A percentile compares a stretch with the other conserved stretches of the same genome.
phyloP scores from a whole-genome alignment of 2,329 filamentous ascomycete species.

The Colletotrichum endophyticum region DNA sequence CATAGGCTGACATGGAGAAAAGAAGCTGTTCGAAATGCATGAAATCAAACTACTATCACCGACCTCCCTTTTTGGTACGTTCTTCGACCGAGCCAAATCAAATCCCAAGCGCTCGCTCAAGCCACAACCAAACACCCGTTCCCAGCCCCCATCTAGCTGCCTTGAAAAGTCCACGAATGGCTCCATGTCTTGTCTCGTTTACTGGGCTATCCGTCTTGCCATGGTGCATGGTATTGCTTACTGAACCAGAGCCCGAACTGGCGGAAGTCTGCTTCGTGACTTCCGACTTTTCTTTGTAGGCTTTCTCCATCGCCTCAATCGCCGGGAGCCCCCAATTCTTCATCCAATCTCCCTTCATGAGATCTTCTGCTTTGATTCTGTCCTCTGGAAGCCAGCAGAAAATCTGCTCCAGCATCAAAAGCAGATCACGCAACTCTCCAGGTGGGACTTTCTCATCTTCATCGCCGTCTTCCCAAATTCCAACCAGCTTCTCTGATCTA shows the following conservation, averaged over 20 bases:
- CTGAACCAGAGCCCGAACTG: neutral
- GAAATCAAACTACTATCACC: rapidly evolving
- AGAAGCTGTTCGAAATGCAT: neutral
- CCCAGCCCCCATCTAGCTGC: neutral
- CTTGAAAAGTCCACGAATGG: neutral
- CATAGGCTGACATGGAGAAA: neutral
- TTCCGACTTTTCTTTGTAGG: neutral
- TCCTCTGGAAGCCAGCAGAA: neutral
- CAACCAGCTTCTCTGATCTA: neutral
- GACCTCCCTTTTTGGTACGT: neutral
- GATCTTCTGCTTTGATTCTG: neutral
- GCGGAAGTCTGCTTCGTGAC: neutral
- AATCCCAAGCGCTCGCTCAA: neutral
- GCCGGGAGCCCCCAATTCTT: neutral
- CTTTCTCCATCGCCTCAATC: neutral
- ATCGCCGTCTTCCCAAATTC: neutral
- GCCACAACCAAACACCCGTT: neutral
- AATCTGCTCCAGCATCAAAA: rapidly evolving
- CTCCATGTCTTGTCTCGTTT: neutral
- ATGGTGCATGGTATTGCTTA: neutral
- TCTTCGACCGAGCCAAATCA: neutral
- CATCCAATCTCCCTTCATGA: neutral
- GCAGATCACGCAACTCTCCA: neutral
- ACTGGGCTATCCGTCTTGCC: neutral
- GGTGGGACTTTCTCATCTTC: neutral